Conservation (phyloP, 106 monocot genomes). For the Dactylorhiza incarnata region DNA sequence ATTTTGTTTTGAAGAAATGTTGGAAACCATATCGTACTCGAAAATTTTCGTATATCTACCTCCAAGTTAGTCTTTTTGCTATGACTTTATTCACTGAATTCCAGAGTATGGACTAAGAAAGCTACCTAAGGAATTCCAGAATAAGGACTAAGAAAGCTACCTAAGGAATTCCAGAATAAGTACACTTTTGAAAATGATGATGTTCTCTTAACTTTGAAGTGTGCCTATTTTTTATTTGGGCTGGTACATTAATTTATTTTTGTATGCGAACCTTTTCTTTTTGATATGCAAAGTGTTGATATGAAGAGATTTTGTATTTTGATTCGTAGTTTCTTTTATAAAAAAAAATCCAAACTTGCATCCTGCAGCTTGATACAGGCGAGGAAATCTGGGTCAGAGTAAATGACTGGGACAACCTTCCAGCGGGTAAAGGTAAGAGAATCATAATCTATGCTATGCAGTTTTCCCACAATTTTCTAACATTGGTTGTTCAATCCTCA, state of each 20-base stretch:
- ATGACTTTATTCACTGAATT: neutral
- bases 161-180: no score
- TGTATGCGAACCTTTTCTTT: neutral
- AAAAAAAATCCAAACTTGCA: neutral
- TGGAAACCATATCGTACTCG: neutral
- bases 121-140: no score
- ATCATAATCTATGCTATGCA: neutral
- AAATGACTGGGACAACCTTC: slow-evolving; percentile 22
- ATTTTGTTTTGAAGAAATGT: neutral
- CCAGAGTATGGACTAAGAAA: no score
- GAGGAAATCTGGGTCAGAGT: slow-evolving; percentile 21
- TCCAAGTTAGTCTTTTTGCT: neutral
- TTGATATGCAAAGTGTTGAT: neutral
- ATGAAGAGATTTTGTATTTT: neutral
- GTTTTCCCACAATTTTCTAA: neutral
- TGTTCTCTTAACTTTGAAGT: neutral
- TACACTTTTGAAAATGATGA: no score
- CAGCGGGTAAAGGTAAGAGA: slow-evolving; percentile 6
- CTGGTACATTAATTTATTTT: neutral
- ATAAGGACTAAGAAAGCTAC: no score
- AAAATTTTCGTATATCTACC: neutral
- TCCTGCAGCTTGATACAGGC: slow-evolving; percentile 21
- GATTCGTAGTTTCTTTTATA: neutral
- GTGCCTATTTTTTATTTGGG: neutral
- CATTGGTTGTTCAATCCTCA: neutral